phyloP scores from a whole-genome alignment of 2,329 filamentous ascomycete genomes.

The Botrytis medusae region DNA sequence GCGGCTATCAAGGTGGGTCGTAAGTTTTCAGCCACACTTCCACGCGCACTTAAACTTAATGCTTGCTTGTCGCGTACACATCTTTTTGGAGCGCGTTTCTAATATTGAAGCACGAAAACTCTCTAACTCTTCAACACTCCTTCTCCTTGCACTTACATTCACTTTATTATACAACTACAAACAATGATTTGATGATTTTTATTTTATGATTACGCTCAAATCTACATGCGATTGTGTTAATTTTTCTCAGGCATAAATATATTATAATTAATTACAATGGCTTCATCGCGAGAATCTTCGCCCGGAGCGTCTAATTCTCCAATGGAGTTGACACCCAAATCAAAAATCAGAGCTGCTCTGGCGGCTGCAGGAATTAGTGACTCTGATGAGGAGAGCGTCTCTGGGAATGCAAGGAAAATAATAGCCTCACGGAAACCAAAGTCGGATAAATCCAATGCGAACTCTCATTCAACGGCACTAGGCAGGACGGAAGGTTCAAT shows the following conservation, averaged over 20 bases:
- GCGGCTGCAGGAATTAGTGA: slow-evolving; percentile 52
- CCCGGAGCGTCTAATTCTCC: slow-evolving; percentile 47
- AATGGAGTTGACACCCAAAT: slow-evolving; percentile 48
- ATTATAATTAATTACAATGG: slow-evolving; percentile 43
- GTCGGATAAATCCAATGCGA: slow-evolving; percentile 5
- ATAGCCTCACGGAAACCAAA: slow-evolving; percentile 26
- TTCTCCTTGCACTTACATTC: background rate
- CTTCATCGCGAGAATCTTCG: slow-evolving; percentile 50
- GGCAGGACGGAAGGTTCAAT: background rate
- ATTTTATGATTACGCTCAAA: slow-evolving; percentile 17
- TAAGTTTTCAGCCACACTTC: slow-evolving; percentile 25
- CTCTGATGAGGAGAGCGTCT: slow-evolving; percentile 43
- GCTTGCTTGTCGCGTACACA: slow-evolving; percentile 19
- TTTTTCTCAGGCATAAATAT: background rate
- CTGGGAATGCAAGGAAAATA: slow-evolving; percentile 30
- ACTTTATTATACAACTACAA: slow-evolving; percentile 10
- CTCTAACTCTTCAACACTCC: background rate
- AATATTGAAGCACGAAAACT: slow-evolving; percentile 12
- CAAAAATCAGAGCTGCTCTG: slow-evolving; percentile 56
- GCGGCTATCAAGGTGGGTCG: background rate
- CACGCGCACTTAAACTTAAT: slow-evolving; percentile 11
- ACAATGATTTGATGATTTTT: slow-evolving; percentile 20
- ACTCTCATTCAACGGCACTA: background rate
- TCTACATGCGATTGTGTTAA: background rate
- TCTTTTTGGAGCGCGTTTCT: slow-evolving; percentile 6